Evolutionary conservation across 1,139 yeast genomes (phyloP), one percentile per base, ranked within the genome.

Genomic region (Scheffersomyces quercinus): DNA sequence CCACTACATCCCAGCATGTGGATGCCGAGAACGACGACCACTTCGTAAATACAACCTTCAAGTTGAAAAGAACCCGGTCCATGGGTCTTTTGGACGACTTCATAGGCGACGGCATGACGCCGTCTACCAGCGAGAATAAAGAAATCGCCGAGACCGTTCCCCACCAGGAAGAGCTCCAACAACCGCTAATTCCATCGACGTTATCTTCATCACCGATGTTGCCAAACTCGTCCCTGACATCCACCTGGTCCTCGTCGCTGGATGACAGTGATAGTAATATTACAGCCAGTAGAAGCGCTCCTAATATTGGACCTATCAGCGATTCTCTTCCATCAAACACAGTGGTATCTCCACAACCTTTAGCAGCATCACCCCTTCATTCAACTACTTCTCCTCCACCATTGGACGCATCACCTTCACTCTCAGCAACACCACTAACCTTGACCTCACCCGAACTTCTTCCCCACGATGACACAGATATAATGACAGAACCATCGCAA

Each of bases 391-490:
- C 35, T 5, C 31, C 26, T 20, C 26, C 26, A 6, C 8, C 26
- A 20, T 5, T 20, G 7, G 26, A 20, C 8, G 20, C 20, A 14
- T 31, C 35, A 14, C 35, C 35, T 11, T n/a, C 24, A 14, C 20
- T 31, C 12, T 14, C 35, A 14, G 24, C 35, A 14, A 31, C 35
- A n/a, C 35, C 35, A n/a, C 31, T 13, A 10, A 8, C 29, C 13
- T 13, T 20, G 29, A 37, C 10, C 16, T 39, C 43, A 68, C 77
- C 75, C 0, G 79, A 75, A 39, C 55, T 74, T 47, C 59, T 67
- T 30, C 88, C 89, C 12, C 90, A 87, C 56, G 99, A 93, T 65
- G 99, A 93, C 65, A 81, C 83, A 28, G 95, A 87, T 55, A 75
- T 91, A 32, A 79, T 79, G 42, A 80, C 81, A 51, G 95, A 88